Conservation (phyloP, 306 rosid genomes). For the Herpetospermum pedunculosum region DNA sequence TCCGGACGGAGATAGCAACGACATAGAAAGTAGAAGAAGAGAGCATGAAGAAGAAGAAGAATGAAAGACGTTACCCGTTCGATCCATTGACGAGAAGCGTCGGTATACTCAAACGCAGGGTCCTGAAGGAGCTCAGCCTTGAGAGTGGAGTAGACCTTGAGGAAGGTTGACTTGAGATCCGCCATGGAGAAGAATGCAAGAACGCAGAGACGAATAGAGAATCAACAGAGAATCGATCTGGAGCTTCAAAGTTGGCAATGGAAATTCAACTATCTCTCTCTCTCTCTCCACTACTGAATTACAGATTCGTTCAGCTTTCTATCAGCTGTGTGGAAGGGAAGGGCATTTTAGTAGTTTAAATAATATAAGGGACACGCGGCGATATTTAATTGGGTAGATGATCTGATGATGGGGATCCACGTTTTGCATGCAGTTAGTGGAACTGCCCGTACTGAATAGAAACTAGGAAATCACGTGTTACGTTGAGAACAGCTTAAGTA, state of each 20-base stretch:
- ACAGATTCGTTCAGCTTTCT: background rate
- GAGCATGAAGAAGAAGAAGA: background rate
- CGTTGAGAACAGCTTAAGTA: background rate
- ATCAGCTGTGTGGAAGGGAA: background rate
- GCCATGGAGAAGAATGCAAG: slow-evolving; percentile 25
- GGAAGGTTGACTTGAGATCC: slow-evolving; percentile 60
- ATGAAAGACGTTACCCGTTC: slow-evolving; percentile 32
- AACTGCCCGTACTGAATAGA: background rate
- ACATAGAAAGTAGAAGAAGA: background rate
- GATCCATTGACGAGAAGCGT: slow-evolving; percentile 58
- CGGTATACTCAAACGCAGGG: slow-evolving; percentile 63
- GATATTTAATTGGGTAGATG: too few relatives aligned
- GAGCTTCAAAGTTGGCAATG: background rate
- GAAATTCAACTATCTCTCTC: background rate
- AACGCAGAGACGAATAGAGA: background rate
- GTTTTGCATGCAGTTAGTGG: background rate
- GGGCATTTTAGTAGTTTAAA: background rate
- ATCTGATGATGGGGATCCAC: background rate
- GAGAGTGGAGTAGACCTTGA: slow-evolving; percentile 53
- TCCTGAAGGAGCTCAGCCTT: slow-evolving; percentile 63
- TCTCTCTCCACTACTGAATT: background rate
- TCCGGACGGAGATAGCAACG: background rate
- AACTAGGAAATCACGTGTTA: background rate
- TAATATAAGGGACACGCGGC: background rate
- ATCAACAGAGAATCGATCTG: background rate